Conservation (phyloP, 805 yeast species). For the Barnettozyma wickerhamii region DNA sequence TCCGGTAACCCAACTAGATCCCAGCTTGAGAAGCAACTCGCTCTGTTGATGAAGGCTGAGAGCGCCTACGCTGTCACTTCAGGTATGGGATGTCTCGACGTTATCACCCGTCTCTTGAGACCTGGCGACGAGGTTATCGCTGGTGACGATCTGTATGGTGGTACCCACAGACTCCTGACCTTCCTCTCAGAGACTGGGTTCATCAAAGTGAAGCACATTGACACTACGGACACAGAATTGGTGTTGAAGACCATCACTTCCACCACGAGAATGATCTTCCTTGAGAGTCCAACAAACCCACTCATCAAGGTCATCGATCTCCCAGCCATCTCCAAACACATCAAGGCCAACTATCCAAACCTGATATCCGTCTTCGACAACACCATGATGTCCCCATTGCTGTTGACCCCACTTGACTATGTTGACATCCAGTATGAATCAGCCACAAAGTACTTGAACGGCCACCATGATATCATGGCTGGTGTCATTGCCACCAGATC, state of each 20-base stretch:
- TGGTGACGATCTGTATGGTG: conserved; percentile 94
- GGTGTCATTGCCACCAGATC: conserved; percentile 77
- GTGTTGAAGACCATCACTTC: conserved; percentile 52
- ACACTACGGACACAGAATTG: conserved; percentile 67
- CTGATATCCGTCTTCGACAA: conserved; percentile 83
- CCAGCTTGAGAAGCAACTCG: conserved; percentile 69
- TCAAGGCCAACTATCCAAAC: conserved; percentile 64
- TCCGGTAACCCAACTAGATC: conserved; percentile 94
- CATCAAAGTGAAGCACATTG: conserved; percentile 68
- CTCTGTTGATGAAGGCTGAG: conserved; percentile 73
- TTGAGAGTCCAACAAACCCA: conserved; percentile 94
- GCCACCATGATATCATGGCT: conserved; percentile 97
- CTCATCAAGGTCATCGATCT: conserved; percentile 84
- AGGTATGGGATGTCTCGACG: conserved; percentile 93
- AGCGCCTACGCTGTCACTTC: conserved; percentile 78
- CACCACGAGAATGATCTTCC: conserved; percentile 70
- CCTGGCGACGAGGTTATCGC: conserved; percentile 93
- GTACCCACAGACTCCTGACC: conserved; percentile 81
- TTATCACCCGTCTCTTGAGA: conserved; percentile 62
- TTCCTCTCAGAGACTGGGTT: conserved; percentile 61
- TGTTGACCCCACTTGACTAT: conserved; percentile 78
- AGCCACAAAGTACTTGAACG: conserved; percentile 88
- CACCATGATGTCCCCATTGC: conserved; percentile 94
- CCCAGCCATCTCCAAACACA: conserved; percentile 56
- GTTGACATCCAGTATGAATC: conserved; percentile 92